These are phyloP conservation scores for Alternaria burnsii DNA, from an alignment of 2,329 filamentous ascomycete species.

Conservation along the genomic window DNA sequence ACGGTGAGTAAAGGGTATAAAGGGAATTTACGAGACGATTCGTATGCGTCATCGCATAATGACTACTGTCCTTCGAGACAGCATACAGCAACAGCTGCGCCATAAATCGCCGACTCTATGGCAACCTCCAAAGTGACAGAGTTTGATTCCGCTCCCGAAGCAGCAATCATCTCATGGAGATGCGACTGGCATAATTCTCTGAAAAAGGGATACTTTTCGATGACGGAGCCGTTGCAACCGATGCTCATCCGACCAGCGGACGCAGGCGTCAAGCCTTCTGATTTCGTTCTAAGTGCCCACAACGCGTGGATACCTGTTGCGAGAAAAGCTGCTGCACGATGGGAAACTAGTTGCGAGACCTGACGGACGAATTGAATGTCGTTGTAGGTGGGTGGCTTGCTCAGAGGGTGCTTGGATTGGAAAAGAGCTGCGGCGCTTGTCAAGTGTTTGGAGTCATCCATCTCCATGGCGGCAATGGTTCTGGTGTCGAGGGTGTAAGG, in stretches of 20 bases:
- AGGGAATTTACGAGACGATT: neutral
- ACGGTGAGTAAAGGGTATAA: constrained; percentile 19
- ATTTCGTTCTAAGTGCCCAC: constrained; percentile 63
- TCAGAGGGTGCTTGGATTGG: constrained; percentile 61
- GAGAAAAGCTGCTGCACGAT: constrained; percentile 68
- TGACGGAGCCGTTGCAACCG: constrained; percentile 81
- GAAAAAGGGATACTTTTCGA: constrained; percentile 80
- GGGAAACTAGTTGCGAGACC: constrained; percentile 63
- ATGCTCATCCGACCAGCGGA: constrained; percentile 58
- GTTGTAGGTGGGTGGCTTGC: constrained; percentile 53
- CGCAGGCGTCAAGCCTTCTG: constrained; percentile 54
- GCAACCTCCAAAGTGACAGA: constrained; percentile 72
- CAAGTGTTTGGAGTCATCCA: constrained; percentile 53
- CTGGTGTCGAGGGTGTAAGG: constrained; percentile 68
- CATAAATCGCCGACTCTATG: constrained; percentile 76
- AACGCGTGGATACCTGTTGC: constrained; percentile 70
- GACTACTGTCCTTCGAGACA: constrained; percentile 45
- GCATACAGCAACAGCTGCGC: constrained; percentile 72
- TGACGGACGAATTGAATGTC: constrained; percentile 65
- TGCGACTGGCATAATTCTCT: constrained; percentile 68
- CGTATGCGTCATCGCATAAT: neutral
- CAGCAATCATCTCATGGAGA: constrained; percentile 65
- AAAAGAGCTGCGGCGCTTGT: constrained; percentile 57
- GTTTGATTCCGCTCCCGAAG: constrained; percentile 51
- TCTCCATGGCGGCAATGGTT: constrained; percentile 66